Base-by-base conservation (phyloP, 1,284 basidiomycete genomes). In the Waitea zeae region DNA sequence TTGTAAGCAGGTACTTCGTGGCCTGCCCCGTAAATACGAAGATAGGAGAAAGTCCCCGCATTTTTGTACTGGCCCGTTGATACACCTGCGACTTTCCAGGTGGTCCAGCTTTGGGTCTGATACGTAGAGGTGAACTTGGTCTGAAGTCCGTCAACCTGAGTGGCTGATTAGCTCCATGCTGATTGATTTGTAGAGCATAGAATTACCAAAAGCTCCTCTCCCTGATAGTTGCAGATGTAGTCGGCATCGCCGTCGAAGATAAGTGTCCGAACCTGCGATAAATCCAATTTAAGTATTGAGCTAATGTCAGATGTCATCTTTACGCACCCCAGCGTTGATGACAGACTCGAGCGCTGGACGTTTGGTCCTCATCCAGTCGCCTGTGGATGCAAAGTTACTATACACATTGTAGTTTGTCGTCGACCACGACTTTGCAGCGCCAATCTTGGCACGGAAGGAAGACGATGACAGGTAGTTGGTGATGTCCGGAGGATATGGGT, bases 321-420 rank as follows among this genome's bases (percentile, higher is more conserved):
- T 65, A 40, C 64, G 43, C 40, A 73, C 70, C 4, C 70, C 70
- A 30, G 70, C 59, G 39, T 74, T 58, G 42, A 76, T 68, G 4
- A 75, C 69, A 17, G 53, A 58, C 48, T 74, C 70, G 14, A 75
- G 51, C 39, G 66, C 44, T 2, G 63, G 67, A 11, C 60, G 49
- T 6, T 65, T 67, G 46, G 63, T 72, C 31, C 62, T 56, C 70
- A 74, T 73, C 70, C 70, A 74, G 39, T 76, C 72, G 19, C 70
- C 71, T 11, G 68, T 70, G 6, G 45, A 41, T 2, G 65, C 64
- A 41, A 77, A 75, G 44, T 73, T 70, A 37, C 43, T 43, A 43
- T 70, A 73, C 2, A 75, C 62, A 4, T 53, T 41, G 20, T 46
- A 31, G 46, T 59, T 72, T 1, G 58, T 58, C 41, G 56, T 48